phyloP scores from a whole-genome alignment of 2,329 filamentous ascomycete genomes.

The Fusarium pseudocircinatum region DNA sequence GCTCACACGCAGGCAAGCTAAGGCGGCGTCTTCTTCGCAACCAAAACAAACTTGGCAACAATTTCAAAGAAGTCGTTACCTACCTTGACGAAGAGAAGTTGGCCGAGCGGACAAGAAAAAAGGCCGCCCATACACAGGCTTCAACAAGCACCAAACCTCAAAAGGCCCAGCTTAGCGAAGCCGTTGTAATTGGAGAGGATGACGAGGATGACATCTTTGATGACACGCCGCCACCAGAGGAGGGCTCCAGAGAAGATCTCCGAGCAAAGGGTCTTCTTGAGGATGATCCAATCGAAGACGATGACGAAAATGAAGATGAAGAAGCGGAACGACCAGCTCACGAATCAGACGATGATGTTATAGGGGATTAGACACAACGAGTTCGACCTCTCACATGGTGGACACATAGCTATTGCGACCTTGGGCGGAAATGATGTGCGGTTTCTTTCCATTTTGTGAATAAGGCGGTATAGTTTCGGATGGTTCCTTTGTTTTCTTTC shows the following conservation, averaged over 20 bases:
- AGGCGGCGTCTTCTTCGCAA: conserved; percentile 80
- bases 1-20: conserved; percentile 69
- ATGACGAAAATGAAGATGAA: conserved; percentile 46
- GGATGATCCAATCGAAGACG: conserved; percentile 56
- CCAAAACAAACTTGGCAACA: conserved; percentile 80
- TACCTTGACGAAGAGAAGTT: conserved; percentile 79
- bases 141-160: conserved; percentile 43
- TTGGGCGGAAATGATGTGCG: conserved; percentile 17
- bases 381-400: conserved; percentile 6
- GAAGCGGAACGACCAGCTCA: conserved; percentile 45
- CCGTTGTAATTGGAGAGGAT: conserved; percentile 55
- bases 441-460: conserved; percentile 17
- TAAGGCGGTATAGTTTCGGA: conserved; percentile 5
- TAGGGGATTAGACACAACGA: conserved; percentile 53
- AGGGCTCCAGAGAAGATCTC: conserved; percentile 68
- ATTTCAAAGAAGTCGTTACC: conserved; percentile 84
- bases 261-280: conserved; percentile 64
- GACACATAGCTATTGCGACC: conserved; percentile 23
- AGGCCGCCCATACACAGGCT: conserved; percentile 38
- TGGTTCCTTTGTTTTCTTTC: conserved; percentile 9
- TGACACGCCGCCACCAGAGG: conserved; percentile 62
- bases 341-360: conserved; percentile 56
- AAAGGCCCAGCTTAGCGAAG: conserved; percentile 53
- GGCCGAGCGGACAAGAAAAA: conserved; percentile 55
- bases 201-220: conserved; percentile 57